Base-by-base conservation (phyloP, 768 basidiomycete genomes). In the Rhizopogon salebrosus region DNA sequence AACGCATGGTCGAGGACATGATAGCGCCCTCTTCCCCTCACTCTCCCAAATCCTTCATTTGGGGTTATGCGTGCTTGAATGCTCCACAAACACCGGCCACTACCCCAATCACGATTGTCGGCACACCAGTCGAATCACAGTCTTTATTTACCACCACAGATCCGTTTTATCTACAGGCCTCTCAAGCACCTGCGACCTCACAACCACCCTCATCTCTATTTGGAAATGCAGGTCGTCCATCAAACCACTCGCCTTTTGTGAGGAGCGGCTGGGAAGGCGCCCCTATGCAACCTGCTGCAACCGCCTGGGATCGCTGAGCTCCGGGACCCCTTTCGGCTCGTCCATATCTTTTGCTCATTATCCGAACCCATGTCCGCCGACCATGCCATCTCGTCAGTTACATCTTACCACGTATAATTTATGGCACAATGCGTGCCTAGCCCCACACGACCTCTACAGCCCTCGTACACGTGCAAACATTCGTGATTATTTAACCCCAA, bases 121-220 rank as follows among this genome's bases (percentile, higher is more conserved):
- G 42, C 53, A 52, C 51, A 42, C 60, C 70, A 49, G 48, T 60
- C 34, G 68, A 67, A 23, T 23, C 62, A 1, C 34, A 68, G 49
- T 73, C 74, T 34, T 57, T 65, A 29, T 78, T 78, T 60, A 64
- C 74, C 1, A 71, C 75, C 48, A 73, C 77, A 10, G 78, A 79
- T 56, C 78, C 77, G n/a, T 78, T 78, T 62, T 78, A 75, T 58
- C 57, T 76, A 53, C 74, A 77, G 20, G 70, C 70, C 22, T 59
- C 65, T n/a, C 76, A 77, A 55, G 22, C 20, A 23, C 22, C 22
- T 22, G 53, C 70, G 6, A 56, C 65, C 10, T 71, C 72, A 51
- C 62, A 68, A 36, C 48, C 70, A 0, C 62, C 65, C 10, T 35
- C 69, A 2, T 64, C 64, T 10, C 66, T 75, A 49, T 73, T 76